Evolutionary conservation across 805 yeast genomes (phyloP), one percentile per base, ranked within the genome.

Genomic region (Alloascoidea africana): DNA sequence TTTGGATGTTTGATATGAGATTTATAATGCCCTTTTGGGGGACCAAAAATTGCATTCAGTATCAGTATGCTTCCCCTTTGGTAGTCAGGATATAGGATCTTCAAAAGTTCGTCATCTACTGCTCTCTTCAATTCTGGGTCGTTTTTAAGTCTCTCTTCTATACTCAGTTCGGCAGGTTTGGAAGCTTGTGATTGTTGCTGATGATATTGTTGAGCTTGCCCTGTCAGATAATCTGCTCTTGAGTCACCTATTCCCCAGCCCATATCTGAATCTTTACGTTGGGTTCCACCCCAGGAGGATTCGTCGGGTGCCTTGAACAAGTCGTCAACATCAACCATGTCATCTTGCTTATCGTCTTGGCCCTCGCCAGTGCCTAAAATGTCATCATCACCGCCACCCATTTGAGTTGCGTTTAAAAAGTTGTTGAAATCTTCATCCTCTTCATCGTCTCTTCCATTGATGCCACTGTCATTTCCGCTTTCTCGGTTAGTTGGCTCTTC

Each of bases 41-140:
- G 79, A 18, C 71, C 68, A 46, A 79, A 80, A 35, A 82, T 56
- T n/a, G n/a, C n/a, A 52, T 79, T 83, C 70, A 78, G 71, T 45
- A 73, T 71, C 47, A 79, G 60, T 1, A 76, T 67, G 34, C 67
- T 60, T 17, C 72, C 66, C 16, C 60, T 62, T 39, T 65, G 60
- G 54, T 76, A 84, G 1, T 68, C 60, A 0, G 94, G 94, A 50
- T 67, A 82, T 47, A 73, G 72, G 33, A 45, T 41, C 33, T 45
- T 38, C 14, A 59, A 47, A 33, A 46, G 36, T 16, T 42, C 42
- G 18, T 43, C 42, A 38, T 51, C 52, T 6, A 50, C 42, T 18
- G 46, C 37, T 17, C 33, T 38, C 14, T 41, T 36, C 15, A 16
- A 17, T 13, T 33, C 19, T 11, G 18, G 5, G 15, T 16, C 39